Conservation (phyloP, 2,329 filamentous ascomycete genomes). For the Colletotrichum endophyticum region DNA sequence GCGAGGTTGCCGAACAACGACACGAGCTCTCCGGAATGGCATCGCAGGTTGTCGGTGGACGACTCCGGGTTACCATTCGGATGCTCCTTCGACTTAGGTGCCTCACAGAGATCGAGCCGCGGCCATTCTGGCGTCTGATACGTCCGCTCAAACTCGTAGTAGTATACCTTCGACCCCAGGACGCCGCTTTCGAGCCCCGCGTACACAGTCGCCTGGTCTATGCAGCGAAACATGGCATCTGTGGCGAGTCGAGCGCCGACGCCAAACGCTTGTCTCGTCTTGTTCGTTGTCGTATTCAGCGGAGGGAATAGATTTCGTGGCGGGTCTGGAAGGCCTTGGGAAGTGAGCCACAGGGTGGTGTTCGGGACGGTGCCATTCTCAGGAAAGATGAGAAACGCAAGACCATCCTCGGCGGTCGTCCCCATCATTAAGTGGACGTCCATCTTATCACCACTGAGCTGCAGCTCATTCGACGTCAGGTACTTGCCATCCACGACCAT, state of each 20-base stretch:
- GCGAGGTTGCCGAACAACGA: conserved; percentile 48
- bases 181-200: conserved; percentile 48
- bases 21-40: conserved; percentile 49
- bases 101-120: conserved; percentile 53
- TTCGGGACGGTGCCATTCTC: conserved; percentile 36
- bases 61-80: conserved; percentile 45
- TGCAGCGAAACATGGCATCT: conserved; percentile 64
- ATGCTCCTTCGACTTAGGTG: conserved; percentile 29
- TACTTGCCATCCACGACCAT: conserved; percentile 64
- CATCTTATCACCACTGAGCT: conserved; percentile 49
- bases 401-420: conserved; percentile 58
- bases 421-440: conserved; percentile 63
- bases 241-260: conserved; percentile 59
- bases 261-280: conserved; percentile 60
- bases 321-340: conserved; percentile 34
- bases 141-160: conserved; percentile 65
- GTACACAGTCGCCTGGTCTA: conserved; percentile 63
- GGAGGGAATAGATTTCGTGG: conserved; percentile 53
- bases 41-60: conserved; percentile 44
- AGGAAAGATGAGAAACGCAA: conserved; percentile 51
- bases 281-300: conserved; percentile 47
- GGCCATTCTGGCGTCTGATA: conserved; percentile 60
- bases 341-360: conserved; percentile 35
- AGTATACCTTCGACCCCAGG: conserved; percentile 53
- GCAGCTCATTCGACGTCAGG: conserved; percentile 50